Percentiles rank a stretch among this genome's conserved stretches.
Conservation (phyloP, 495 filamentous ascomycete genomes). For the Penicillium nucicola region DNA sequence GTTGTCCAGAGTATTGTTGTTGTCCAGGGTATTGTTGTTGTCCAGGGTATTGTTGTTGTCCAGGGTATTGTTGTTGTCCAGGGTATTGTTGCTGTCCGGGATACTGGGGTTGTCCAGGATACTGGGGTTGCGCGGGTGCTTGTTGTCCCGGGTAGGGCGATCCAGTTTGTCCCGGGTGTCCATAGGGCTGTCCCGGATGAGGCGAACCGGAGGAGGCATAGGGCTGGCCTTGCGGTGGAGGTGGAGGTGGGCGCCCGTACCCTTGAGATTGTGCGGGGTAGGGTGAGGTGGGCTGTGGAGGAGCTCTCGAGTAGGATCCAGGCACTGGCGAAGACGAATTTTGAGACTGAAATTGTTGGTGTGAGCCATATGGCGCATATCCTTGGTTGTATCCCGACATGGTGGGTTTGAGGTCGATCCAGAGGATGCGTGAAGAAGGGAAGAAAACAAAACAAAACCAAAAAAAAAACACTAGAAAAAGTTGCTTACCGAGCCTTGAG, state of each 20-base stretch:
- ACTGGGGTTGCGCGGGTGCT: slow-evolving; percentile 9
- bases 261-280: slow-evolving; percentile 31
- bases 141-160: slow-evolving; percentile 32
- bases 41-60: slow-evolving; percentile 15
- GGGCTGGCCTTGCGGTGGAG: slow-evolving; percentile 31
- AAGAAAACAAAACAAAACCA: slow-evolving; percentile 8
- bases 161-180: slow-evolving; percentile 14
- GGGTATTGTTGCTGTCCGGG: slow-evolving; percentile 23
- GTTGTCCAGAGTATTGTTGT: slow-evolving; percentile 27
- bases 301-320: slow-evolving; percentile 29
- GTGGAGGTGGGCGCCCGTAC: slow-evolving; percentile 28
- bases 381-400: slow-evolving; percentile 42
- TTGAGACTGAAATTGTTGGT: slow-evolving; percentile 29
- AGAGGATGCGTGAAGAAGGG: slow-evolving; percentile 9
- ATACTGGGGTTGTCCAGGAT: slow-evolving; percentile 16
- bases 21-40: slow-evolving; percentile 13
- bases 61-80: slow-evolving; percentile 22
- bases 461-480: slow-evolving; percentile 12
- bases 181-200: slow-evolving; percentile 37
- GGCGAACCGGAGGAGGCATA: slow-evolving; percentile 26
- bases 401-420: slow-evolving; percentile 12
- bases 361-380: slow-evolving; percentile 38
- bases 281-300: slow-evolving; percentile 19
- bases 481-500: slow-evolving; percentile 41
- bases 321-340: slow-evolving; percentile 33